phyloP scores from a whole-genome alignment of 2,329 filamentous ascomycete genomes.

The Aquanectria penicillioides region DNA sequence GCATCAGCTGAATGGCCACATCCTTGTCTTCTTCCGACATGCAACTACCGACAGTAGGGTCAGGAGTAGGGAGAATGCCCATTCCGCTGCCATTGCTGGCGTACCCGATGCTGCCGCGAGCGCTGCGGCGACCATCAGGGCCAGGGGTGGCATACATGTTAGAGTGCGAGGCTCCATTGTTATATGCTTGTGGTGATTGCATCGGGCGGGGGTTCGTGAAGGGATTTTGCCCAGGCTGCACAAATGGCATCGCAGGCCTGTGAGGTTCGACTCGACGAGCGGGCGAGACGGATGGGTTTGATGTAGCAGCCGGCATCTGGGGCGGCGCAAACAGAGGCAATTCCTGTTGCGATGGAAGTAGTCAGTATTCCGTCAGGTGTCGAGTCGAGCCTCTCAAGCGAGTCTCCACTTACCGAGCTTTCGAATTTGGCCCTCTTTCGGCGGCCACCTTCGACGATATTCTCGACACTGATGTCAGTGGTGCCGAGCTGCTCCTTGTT shows the following conservation, averaged over 20 bases:
- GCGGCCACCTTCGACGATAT: constrained; percentile 96
- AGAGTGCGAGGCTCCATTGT: constrained; percentile 59
- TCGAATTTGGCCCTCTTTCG: constrained; percentile 95
- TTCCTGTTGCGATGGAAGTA: constrained; percentile 71
- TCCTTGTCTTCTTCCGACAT: constrained; percentile 96
- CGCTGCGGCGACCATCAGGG: constrained; percentile 69
- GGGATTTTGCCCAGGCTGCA: constrained; percentile 79
- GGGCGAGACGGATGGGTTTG: constrained; percentile 96
- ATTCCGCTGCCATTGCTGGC: constrained; percentile 54
- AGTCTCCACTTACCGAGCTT: constrained; percentile 82
- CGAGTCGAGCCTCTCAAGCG: constrained; percentile 32
- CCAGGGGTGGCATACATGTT: constrained; percentile 71
- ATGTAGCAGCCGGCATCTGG: constrained; percentile 92
- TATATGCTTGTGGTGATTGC: constrained; percentile 85
- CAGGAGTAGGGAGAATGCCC: constrained; percentile 86
- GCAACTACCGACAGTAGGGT: constrained; percentile 96
- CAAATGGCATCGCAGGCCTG: constrained; percentile 79
- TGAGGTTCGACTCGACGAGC: constrained; percentile 81
- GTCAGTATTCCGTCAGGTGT: constrained; percentile 39
- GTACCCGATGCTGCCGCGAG: constrained; percentile 69
- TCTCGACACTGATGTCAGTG: constrained; percentile 97
- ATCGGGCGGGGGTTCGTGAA: constrained; percentile 81
- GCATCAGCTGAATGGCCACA: constrained; percentile 96
- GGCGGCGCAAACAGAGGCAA: constrained; percentile 93
- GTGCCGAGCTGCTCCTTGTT: constrained; percentile 89